A percentile compares a stretch with the other conserved stretches of the same genome.
Conservation (phyloP, 192 early-diverging fungal genomes). For the Coemansia sp. region DNA sequence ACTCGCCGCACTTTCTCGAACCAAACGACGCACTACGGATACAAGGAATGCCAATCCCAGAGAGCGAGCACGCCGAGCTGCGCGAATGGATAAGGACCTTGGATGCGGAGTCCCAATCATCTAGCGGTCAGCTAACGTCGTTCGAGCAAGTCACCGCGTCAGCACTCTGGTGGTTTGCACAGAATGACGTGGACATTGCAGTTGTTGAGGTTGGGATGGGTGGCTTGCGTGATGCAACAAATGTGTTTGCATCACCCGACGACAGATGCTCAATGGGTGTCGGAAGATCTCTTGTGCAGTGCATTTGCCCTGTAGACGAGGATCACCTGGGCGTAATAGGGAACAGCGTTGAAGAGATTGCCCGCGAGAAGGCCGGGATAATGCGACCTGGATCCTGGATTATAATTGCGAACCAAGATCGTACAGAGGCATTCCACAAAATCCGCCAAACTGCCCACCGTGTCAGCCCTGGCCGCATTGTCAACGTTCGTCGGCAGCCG, state of each 20-base stretch:
- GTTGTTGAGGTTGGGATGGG: constrained; percentile 86
- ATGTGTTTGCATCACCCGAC: constrained; percentile 60
- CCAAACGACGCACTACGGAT: constrained; percentile 67
- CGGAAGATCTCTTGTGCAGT: constrained; percentile 49
- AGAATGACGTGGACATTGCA: constrained; percentile 64
- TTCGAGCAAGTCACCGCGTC: constrained; percentile 74
- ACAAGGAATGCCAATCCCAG: constrained; percentile 53
- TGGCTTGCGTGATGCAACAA: constrained; percentile 78
- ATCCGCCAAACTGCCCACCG: constrained; percentile 40
- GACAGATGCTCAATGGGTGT: constrained; percentile 53
- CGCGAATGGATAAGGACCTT: constrained; percentile 40
- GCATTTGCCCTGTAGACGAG: constrained; percentile 67
- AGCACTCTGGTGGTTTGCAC: constrained; percentile 61
- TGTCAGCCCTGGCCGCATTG: constrained; percentile 32
- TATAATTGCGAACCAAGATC: constrained; percentile 40
- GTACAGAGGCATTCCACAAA: constrained; percentile 35
- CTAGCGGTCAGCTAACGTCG: constrained; percentile 47
- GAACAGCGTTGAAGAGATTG: constrained; percentile 64
- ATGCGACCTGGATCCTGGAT: constrained; percentile 57
- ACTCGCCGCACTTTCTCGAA: constrained; percentile 74
- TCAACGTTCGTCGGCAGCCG: constrained; percentile 49
- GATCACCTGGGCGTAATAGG: constrained; percentile 79
- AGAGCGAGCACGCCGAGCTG: constrained; percentile 41
- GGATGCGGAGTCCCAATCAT: constrained; percentile 34
- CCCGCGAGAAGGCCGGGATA: constrained; percentile 78